These are phyloP conservation scores for Cladosporium halotolerans DNA, from an alignment of 2,329 filamentous ascomycete species.

Conservation along the genomic window DNA sequence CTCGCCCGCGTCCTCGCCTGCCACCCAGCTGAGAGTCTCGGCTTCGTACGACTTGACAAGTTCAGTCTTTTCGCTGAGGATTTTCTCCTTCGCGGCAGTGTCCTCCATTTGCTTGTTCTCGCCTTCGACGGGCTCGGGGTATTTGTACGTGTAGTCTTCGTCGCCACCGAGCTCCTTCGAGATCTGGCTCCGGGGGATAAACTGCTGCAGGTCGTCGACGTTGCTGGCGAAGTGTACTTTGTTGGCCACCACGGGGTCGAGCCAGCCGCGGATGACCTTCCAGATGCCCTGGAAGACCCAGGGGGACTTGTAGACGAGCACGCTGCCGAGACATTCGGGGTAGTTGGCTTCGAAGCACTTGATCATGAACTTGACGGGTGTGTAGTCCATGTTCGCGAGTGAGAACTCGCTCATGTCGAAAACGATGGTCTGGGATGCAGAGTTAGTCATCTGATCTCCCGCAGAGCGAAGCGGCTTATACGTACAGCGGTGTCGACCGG, in stretches of 20 bases:
- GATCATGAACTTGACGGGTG: constrained; percentile 98
- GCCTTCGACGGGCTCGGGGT: constrained; percentile 64
- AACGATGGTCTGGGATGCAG: constrained; percentile 63
- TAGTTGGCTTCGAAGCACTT: constrained; percentile 99
- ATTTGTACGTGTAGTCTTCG: constrained; percentile 78
- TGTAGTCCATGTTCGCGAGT: constrained; percentile 96
- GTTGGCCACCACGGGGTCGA: constrained; percentile 88
- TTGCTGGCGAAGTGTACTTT: constrained; percentile 93
- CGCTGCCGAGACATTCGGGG: constrained; percentile 81
- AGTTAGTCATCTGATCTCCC: background rate
- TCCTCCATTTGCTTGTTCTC: constrained; percentile 74
- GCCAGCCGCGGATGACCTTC: constrained; percentile 92
- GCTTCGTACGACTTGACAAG: constrained; percentile 70
- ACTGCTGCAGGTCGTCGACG: constrained; percentile 68
- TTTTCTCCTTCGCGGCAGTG: constrained; percentile 51
- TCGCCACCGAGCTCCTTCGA: constrained; percentile 79
- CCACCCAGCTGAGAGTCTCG: constrained; percentile 70
- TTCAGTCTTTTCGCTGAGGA: constrained; percentile 57
- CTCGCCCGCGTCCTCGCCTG: constrained; percentile 35
- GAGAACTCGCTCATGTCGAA: constrained; percentile 96
- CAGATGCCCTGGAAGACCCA: constrained; percentile 98
- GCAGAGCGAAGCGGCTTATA: background rate
- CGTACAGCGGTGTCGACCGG: constrained; percentile 88
- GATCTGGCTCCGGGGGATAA: constrained; percentile 64
- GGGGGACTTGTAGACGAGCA: constrained; percentile 90